A percentile compares a stretch with the other conserved stretches of the same genome.
Evolutionary conservation across 1,284 basidiomycete genomes (phyloP).

Genomic region (Fistulinella cinereoalba): DNA sequence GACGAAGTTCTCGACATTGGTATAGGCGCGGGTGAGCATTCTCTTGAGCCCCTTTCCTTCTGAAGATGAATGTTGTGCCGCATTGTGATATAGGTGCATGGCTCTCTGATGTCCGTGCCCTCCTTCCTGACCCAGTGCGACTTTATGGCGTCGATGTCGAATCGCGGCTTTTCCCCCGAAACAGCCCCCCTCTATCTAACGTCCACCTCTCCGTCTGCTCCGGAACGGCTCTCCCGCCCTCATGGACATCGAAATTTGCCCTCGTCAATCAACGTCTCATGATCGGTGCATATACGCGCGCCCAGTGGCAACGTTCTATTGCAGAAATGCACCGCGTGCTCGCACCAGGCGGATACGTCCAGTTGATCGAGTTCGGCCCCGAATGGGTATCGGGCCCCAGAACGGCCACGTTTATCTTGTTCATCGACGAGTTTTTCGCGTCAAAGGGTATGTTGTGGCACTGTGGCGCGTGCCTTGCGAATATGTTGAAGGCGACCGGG

Average conservation of each 20-base stretch:
- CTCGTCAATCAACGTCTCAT: slow-evolving; percentile 35
- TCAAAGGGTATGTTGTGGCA: slow-evolving; percentile 5
- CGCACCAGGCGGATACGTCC: slow-evolving; percentile 30
- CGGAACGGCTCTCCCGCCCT: slow-evolving; percentile 13
- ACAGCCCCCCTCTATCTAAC: slow-evolving; percentile 7
- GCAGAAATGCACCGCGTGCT: slow-evolving; percentile 32
- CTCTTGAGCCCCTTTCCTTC: neutral
- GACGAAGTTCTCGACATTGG: slow-evolving; percentile 27
- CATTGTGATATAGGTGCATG: slow-evolving; percentile 15
- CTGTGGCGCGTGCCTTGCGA: slow-evolving; percentile 7
- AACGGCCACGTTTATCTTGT: slow-evolving; percentile 12
- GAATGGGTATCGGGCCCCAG: slow-evolving; percentile 19
- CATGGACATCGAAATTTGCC: slow-evolving; percentile 27
- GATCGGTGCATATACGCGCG: slow-evolving; percentile 24
- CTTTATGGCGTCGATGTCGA: slow-evolving; percentile 23
- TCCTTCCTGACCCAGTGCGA: slow-evolving; percentile 18
- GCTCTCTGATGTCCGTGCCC: slow-evolving; percentile 16
- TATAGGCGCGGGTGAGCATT: no score
- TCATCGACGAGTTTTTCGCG: slow-evolving; percentile 9
- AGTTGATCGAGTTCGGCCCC: slow-evolving; percentile 28
- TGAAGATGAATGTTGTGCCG: no score
- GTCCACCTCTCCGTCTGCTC: slow-evolving; percentile 20
- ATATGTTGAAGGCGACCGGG: slow-evolving; percentile 16
- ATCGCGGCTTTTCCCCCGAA: slow-evolving; percentile 14
- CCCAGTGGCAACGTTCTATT: slow-evolving; percentile 26